Evolutionary conservation across 768 basidiomycete genomes (phyloP), one percentile per base, ranked within the genome.

Genomic region (Daedalea quercina): DNA sequence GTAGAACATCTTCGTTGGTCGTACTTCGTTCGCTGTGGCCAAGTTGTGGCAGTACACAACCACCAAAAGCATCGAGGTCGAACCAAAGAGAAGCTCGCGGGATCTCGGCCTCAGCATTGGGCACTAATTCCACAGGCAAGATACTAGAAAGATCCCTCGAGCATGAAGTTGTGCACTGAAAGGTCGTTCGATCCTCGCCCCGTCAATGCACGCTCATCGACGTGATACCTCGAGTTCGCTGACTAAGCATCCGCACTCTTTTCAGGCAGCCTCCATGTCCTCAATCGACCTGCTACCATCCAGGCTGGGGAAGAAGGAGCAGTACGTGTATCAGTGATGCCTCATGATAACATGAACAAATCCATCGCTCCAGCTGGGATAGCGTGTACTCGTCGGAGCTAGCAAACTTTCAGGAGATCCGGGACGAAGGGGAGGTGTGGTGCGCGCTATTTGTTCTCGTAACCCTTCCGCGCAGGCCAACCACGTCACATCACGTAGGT

Each of bases 391-490:
- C 81, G 35, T 73, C 76, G 40, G 90, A 93, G 61, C 68, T 91
- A 28, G 65, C 63, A 34, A 87, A 87, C 61, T 92, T 90, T 55
- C 70, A 80, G 26, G 90, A 90, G 47, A 80, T 82, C 26, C 84
- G 86, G 19, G 88, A 92, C 62, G 88, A 90, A 66, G 90, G 90
- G 33, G 90, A 93, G 67, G 74, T 90, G 23, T 93, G 90, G 90
- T 65, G 15, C n/a, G 41, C 13, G 22, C 35, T 25, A 15, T 4
- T 13, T 12, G 41, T 3, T 23, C n/a, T 15, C 11, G 40, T 57
- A 37, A 15, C 13, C 7, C 20, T 47, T 31, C 8, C 22, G 25
- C 53, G 47, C 22, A 44, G 28, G 28, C 28, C 28, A 31, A 4
- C n/a, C n/a, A n/a, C n/a, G n/a, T 46, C 48, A 6, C 19, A 11